A percentile compares a stretch with the other conserved stretches of the same genome.
Conservation (phyloP, 495 filamentous ascomycete genomes). For the Neurospora sp. region DNA sequence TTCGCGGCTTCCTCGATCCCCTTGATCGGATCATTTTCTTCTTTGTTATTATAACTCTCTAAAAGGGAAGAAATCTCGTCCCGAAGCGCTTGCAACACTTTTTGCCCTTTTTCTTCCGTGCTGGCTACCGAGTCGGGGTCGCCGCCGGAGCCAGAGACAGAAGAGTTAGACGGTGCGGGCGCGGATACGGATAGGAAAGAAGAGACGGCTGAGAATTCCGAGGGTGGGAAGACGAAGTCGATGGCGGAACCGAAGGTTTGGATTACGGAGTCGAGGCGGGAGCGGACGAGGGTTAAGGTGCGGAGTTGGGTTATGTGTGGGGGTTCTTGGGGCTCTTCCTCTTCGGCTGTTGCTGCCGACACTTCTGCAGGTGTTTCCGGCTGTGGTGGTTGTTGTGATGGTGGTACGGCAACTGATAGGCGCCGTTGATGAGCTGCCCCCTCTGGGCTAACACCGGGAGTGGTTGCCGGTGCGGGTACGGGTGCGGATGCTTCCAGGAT, state of each 20-base stretch:
- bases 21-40: constrained; percentile 32
- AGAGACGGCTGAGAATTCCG: constrained; percentile 59
- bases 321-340: constrained; percentile 40
- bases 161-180: constrained; percentile 44
- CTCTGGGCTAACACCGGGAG: background rate
- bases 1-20: constrained; percentile 58
- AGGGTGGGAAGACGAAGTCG: constrained; percentile 83
- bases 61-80: constrained; percentile 64
- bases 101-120: constrained; percentile 71
- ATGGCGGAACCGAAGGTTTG: constrained; percentile 87
- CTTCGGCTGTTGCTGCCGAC: background rate
- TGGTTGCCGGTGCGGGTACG: background rate
- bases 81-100: constrained; percentile 55
- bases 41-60: constrained; percentile 21
- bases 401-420: constrained; percentile 12
- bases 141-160: background rate
- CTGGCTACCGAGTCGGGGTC: constrained; percentile 33
- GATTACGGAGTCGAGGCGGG: constrained; percentile 74
- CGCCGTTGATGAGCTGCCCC: constrained; percentile 18
- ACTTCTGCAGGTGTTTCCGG: constrained; percentile 1
- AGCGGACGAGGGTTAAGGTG: constrained; percentile 72
- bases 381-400: constrained; percentile 5
- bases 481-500: constrained; percentile 5
- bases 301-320: constrained; percentile 66
- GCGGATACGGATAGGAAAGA: constrained; percentile 76